Conservation (phyloP, 179 eudicot species). For the Nepenthes alata region DNA sequence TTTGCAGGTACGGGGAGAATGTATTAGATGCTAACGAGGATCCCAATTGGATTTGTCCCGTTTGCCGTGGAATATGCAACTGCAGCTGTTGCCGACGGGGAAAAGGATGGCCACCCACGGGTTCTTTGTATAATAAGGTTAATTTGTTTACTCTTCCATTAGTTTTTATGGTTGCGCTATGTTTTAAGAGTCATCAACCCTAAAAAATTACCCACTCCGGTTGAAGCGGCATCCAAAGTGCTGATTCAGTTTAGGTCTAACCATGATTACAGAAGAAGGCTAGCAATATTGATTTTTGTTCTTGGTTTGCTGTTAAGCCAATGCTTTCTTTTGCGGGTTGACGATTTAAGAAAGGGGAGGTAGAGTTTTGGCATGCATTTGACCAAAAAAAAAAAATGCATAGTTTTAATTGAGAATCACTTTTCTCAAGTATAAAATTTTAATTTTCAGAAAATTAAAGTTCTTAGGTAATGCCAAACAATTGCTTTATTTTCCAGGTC, state of each 20-base stretch:
- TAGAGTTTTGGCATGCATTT: no score
- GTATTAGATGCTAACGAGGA: conserved; percentile 41
- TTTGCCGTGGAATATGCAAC: conserved; percentile 70
- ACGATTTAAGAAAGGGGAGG: no score
- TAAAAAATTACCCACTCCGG: no score
- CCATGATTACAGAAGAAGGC: neutral
- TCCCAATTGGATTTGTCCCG: conserved; percentile 52
- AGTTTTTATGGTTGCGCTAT: neutral
- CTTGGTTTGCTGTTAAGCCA: neutral
- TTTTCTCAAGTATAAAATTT: no score
- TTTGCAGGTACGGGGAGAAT: conserved; percentile 66
- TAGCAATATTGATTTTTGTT: neutral
- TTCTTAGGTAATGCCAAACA: neutral
- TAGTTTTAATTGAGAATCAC: no score
- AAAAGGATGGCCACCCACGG: conserved; percentile 63
- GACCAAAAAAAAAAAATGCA: no score
- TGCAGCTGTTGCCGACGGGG: conserved; percentile 63
- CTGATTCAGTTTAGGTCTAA: neutral
- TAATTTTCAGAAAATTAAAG: no score
- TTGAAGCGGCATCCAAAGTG: no score
- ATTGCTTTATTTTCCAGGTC: conserved; percentile 20
- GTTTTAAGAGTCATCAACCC: neutral
- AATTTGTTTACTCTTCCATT: neutral
- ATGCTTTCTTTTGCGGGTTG: no score
- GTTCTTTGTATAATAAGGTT: conserved; percentile 35